Conservation (phyloP, 129 eudicot species). For the Pulicaria dysenterica region DNA sequence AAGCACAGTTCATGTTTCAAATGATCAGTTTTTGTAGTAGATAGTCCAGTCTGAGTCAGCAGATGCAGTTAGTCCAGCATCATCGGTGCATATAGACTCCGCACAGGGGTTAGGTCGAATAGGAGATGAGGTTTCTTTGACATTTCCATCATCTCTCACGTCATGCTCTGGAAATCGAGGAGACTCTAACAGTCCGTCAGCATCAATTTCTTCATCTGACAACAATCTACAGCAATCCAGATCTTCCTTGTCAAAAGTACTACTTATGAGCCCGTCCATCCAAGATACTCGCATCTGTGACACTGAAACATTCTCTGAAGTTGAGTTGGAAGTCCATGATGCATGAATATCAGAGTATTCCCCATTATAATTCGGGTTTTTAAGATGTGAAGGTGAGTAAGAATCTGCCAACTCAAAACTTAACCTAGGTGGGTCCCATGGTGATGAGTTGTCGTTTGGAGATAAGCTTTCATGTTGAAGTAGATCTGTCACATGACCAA, state of each 20-base stretch:
- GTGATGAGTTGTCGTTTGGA: constrained; percentile 41
- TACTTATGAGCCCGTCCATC: constrained; percentile 64
- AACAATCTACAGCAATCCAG: constrained; percentile 77
- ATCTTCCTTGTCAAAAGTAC: constrained; percentile 60
- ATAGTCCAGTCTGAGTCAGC: constrained; percentile 67
- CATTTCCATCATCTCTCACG: constrained; percentile 23
- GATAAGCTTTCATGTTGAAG: constrained; percentile 46
- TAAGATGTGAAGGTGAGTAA: constrained; percentile 31
- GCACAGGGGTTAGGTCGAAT: constrained; percentile 46
- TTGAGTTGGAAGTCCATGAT: constrained; percentile 51
- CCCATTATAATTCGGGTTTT: constrained; percentile 20
- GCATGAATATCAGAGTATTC: constrained; percentile 39
- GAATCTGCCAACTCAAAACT: constrained; percentile 38
- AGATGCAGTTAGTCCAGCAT: constrained; percentile 57
- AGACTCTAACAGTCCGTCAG: constrained; percentile 38
- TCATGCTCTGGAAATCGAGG: constrained; percentile 44
- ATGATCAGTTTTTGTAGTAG: constrained; percentile 49
- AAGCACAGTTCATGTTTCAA: constrained; percentile 38
- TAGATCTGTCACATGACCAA: constrained; percentile 43
- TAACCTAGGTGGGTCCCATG: constrained; percentile 47
- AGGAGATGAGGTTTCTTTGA: constrained; percentile 32
- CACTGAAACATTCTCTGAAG: constrained; percentile 44
- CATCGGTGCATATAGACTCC: constrained; percentile 65
- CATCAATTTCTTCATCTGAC: constrained; percentile 75
- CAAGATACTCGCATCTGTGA: constrained; percentile 76